Percentiles rank a stretch among this genome's conserved stretches.
Conservation (phyloP, 768 basidiomycete species). For the Lactarius pseudohatsudake region DNA sequence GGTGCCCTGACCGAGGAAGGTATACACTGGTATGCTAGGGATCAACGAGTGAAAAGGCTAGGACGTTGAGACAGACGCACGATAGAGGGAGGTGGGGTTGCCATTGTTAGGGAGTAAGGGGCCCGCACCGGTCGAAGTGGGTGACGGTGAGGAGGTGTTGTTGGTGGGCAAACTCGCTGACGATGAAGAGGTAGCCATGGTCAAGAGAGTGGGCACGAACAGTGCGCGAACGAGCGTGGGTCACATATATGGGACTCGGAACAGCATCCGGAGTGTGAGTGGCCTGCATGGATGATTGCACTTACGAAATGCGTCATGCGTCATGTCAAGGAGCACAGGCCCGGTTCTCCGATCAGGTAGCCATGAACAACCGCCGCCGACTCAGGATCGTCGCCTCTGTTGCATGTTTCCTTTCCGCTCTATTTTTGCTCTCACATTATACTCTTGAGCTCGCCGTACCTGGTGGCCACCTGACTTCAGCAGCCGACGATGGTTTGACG, state of each 20-base stretch:
- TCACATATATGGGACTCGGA: too few relatives aligned
- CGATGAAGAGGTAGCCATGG: background rate
- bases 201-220: background rate
- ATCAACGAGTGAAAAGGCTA: background rate
- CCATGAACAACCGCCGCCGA: background rate
- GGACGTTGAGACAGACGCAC: background rate
- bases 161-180: background rate
- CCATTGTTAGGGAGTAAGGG: background rate
- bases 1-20: conserved; percentile 2
- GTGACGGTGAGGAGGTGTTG: background rate
- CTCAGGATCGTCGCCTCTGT: background rate
- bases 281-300: too few relatives aligned
- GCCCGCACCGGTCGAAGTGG: background rate
- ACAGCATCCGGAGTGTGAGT: too few relatives aligned
- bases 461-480: background rate
- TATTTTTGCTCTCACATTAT: conserved; percentile 2
- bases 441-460: background rate
- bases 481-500: background rate
- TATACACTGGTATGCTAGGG: conserved; percentile 5
- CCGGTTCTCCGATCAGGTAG: too few relatives aligned
- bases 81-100: conserved; percentile 7
- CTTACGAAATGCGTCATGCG: too few relatives aligned
- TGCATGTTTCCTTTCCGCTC: background rate
- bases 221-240: background rate
- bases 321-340: too few relatives aligned